A percentile compares a stretch with the other conserved stretches of the same genome.
Conservation (phyloP, 1,139 yeast genomes). For the Fermentozyma sake region DNA sequence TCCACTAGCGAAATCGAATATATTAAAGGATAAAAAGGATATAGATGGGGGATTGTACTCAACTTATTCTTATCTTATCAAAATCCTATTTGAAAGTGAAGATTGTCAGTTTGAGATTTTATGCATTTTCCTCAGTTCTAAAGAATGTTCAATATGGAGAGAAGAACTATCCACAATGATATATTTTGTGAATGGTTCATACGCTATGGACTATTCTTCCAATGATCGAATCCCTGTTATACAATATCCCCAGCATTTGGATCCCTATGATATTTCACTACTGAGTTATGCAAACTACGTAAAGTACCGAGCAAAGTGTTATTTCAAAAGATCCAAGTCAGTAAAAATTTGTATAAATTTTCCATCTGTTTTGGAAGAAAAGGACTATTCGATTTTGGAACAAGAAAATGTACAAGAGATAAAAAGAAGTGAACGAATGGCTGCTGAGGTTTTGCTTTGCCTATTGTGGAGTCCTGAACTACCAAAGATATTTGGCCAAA, state of each 20-base stretch:
- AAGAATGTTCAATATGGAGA: slow-evolving; percentile 42
- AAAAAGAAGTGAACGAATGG: slow-evolving; percentile 11
- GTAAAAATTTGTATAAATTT: slow-evolving; percentile 9
- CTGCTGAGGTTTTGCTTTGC: slow-evolving; percentile 13
- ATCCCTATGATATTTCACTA: slow-evolving; percentile 13
- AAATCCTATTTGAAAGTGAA: slow-evolving; percentile 42
- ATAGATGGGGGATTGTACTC: slow-evolving; percentile 36
- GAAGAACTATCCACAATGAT: slow-evolving; percentile 29
- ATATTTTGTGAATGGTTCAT: slow-evolving; percentile 39
- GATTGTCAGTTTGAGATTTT: slow-evolving; percentile 42
- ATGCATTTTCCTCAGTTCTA: slow-evolving; percentile 26
- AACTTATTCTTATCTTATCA: slow-evolving; percentile 27
- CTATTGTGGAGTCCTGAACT: slow-evolving; percentile 18
- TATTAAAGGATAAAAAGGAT: slow-evolving; percentile 19
- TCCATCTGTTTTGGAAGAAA: slow-evolving; percentile 3
- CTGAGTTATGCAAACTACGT: slow-evolving; percentile 3
- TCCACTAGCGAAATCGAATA: slow-evolving; percentile 37
- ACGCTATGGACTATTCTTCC: slow-evolving; percentile 27
- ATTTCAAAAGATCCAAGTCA: slow-evolving; percentile 11
- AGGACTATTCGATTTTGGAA: background rate
- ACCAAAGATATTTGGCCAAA: slow-evolving; percentile 10
- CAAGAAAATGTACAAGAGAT: too few species aligned
- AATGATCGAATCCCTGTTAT: too few species aligned
- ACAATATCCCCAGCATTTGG: slow-evolving; percentile 12
- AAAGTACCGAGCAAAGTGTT: slow-evolving; percentile 11